Conservation (phyloP, 129 eudicot genomes). For the Ambrosia artemisiifolia region DNA sequence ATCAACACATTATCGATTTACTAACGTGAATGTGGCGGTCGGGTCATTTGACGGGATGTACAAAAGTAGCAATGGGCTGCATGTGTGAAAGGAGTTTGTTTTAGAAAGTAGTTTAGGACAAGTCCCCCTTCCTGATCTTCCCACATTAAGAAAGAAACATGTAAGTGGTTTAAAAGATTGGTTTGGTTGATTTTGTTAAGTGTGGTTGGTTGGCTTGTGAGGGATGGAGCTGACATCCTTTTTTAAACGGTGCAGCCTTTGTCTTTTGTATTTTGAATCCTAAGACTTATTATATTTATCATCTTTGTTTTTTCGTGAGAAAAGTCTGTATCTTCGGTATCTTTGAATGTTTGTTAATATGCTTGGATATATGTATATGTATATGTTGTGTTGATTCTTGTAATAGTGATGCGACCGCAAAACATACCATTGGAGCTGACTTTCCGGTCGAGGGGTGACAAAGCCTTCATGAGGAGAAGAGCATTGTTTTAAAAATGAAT, state of each 20-base stretch:
- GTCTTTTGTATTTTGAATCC: constrained; percentile 20
- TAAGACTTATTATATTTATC: constrained; percentile 8
- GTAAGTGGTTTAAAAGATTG: neutral
- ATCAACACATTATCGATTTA: constrained; percentile 40
- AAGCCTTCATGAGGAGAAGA: too few relatives aligned
- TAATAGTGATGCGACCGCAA: neutral
- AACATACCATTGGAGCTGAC: too few relatives aligned
- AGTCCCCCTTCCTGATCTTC: constrained; percentile 6
- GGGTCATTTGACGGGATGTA: constrained; percentile 56
- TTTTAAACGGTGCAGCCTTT: constrained; percentile 43
- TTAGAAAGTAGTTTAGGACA: constrained; percentile 16
- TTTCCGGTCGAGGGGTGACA: too few relatives aligned
- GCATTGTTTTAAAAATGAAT: too few relatives aligned
- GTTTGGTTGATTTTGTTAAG: constrained; percentile 16
- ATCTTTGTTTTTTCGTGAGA: constrained; percentile 4
- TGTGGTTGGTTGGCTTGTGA: constrained; percentile 19
- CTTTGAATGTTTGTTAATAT: neutral
- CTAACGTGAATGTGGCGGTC: constrained; percentile 30
- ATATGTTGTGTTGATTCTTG: too few relatives aligned
- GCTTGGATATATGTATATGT: neutral
- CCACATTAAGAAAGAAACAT: neutral
- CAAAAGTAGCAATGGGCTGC: constrained; percentile 62
- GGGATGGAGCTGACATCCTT: constrained; percentile 53
- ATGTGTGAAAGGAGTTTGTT: constrained; percentile 42
- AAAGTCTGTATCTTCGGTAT: neutral